Evolutionary conservation across 148 eudicot genomes (phyloP).

Genomic region (Diospyros kaki): DNA sequence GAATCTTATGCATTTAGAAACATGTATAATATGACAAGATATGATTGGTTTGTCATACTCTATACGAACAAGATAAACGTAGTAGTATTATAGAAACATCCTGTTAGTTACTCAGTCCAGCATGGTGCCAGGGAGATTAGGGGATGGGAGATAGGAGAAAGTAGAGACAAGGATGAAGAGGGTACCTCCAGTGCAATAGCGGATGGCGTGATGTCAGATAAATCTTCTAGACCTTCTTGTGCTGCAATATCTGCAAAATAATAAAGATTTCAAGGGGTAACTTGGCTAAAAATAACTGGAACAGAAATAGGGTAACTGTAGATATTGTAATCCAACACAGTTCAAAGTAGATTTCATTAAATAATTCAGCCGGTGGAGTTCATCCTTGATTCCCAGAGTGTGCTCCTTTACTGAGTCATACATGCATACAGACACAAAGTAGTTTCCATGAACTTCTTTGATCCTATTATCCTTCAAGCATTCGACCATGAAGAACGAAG

Average conservation of each 20-base stretch:
- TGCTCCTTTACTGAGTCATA: background rate
- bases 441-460: background rate
- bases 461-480: background rate
- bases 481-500: background rate
- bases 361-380: background rate
- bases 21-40: too few relatives aligned
- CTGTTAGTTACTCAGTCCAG: too few relatives aligned
- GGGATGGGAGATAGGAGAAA: too few relatives aligned
- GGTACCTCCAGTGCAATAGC: conserved; percentile 44
- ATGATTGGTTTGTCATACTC: too few relatives aligned
- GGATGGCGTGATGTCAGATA: conserved; percentile 38
- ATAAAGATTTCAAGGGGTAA: background rate
- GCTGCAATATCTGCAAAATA: conserved; percentile 35
- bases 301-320: background rate
- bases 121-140: too few relatives aligned
- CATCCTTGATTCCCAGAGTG: background rate
- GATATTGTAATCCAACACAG: background rate
- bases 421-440: background rate
- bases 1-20: too few relatives aligned
- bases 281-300: background rate
- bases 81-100: too few relatives aligned
- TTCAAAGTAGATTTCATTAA: background rate
- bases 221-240: conserved; percentile 33
- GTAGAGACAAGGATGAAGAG: conserved; percentile 4
- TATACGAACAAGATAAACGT: too few relatives aligned